These are phyloP conservation scores for Fraxinus excelsior DNA, from an alignment of 257 asterid species.

Conservation along the genomic window DNA sequence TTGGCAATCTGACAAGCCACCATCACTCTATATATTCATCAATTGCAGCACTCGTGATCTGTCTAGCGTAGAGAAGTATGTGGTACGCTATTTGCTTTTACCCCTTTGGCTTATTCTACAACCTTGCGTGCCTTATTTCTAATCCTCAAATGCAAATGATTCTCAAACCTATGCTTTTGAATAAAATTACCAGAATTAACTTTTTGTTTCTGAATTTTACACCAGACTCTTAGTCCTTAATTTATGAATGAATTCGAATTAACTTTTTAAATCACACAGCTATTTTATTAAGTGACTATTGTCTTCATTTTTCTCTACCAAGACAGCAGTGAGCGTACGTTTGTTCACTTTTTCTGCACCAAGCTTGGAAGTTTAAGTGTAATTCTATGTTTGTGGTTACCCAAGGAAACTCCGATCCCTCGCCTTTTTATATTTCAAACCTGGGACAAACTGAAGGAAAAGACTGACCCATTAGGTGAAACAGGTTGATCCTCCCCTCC, in stretches of 20 bases:
- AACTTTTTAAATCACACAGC: neutral
- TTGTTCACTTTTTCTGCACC: too few relatives aligned
- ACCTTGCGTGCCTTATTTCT: neutral
- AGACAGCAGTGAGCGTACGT: too few relatives aligned
- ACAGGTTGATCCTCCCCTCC: constrained; percentile 5
- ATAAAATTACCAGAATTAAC: neutral
- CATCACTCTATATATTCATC: constrained; percentile 81
- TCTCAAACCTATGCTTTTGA: neutral
- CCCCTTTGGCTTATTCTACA: neutral
- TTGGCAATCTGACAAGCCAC: constrained; percentile 83
- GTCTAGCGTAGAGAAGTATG: constrained; percentile 77
- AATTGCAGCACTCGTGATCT: constrained; percentile 87
- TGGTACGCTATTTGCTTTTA: constrained; percentile 61
- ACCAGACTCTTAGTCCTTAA: neutral
- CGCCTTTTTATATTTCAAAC: neutral
- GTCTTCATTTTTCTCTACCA: too few relatives aligned
- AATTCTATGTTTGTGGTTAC: too few relatives aligned
- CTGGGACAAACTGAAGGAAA: neutral
- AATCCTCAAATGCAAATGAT: neutral
- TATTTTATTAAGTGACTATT: neutral
- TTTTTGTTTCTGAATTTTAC: too few relatives aligned
- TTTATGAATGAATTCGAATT: neutral
- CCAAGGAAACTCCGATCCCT: neutral
- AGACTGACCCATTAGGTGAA: neutral
- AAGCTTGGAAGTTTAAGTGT: too few relatives aligned